Evolutionary conservation across 2,329 filamentous ascomycete genomes (phyloP), one percentile per base, ranked within the genome.

Genomic region (Aspergillus terreus): DNA sequence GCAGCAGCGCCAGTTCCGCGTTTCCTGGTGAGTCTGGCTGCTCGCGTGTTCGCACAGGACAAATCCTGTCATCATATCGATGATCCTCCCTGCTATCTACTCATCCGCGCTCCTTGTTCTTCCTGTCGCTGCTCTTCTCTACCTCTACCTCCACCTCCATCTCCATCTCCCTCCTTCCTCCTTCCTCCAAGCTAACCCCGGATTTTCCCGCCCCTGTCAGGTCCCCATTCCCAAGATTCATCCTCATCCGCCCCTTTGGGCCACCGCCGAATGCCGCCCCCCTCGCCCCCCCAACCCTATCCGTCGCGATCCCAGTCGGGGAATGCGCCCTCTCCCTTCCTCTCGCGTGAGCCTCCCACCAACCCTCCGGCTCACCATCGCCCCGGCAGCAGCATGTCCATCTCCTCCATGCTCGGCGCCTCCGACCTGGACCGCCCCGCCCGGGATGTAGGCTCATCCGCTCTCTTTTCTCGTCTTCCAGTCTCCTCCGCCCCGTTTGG

Each of bases 331-430:
- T 66, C 67, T 27, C 68, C 72, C 50, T 65, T 70, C 47, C 71
- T 68, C 23, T 72, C 75, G 53, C 80, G 83, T 63, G 83, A 87
- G 58, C 73, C 81, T 44, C 77, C 82, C 45, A 71, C 74, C 15
- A 73, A 72, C 19, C 14, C 35, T 12, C 74, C 79, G 19, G 69
- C 75, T 51, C 76, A 81, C 52, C 76, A 81, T 65, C 78, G 84
- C 53, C 79, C 81, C 11, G 80, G 79, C 47, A 81, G 81, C 63
- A 84, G 82, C 71, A 88, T 88, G 85, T 87, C 85, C 44, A 88
- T 88, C 68, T 86, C 84, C n/a, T 85, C 85, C 42, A 82, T 89
- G 70, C 79, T 88, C 53, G 85, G 84, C 15, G 35, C 15, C 53
- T 76, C 75, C 11, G 78, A 80, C 59, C 62, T 77, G 44, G 71